Conservation (phyloP, 2,329 filamentous ascomycete genomes). For the Microdochium paspali region DNA sequence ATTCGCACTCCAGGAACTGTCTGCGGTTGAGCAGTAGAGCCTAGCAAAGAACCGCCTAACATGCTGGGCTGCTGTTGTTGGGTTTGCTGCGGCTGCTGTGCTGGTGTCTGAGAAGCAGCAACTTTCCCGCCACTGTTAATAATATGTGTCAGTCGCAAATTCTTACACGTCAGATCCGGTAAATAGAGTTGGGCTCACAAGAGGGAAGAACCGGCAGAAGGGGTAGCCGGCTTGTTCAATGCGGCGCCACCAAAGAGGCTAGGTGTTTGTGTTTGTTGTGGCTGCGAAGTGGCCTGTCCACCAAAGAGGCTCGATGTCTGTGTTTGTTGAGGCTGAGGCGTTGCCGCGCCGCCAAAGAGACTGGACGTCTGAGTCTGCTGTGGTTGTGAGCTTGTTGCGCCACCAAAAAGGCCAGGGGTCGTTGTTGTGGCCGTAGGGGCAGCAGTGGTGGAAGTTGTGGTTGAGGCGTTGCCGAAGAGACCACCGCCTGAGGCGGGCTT, state of each 20-base stretch:
- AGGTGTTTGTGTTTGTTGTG: not conserved
- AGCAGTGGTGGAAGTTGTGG: conserved; percentile 5
- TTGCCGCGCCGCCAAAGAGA: conserved; percentile 6
- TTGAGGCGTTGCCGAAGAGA: conserved; percentile 13
- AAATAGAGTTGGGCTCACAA: too few relatives aligned
- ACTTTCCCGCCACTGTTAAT: conserved; percentile 9
- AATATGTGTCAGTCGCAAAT: too few relatives aligned
- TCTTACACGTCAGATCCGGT: too few relatives aligned
- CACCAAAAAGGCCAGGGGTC: conserved; percentile 6
- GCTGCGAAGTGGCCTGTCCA: conserved; percentile 1
- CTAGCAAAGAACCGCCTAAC: conserved; percentile 24
- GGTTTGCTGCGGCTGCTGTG: conserved; percentile 7
- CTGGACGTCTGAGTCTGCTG: conserved; percentile 1
- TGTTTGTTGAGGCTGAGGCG: conserved; percentile 6
- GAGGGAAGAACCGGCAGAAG: conserved; percentile 9
- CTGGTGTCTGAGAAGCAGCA: conserved; percentile 10
- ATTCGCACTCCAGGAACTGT: conserved; percentile 66
- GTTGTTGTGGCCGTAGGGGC: not conserved
- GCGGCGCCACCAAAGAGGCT: conserved; percentile 2
- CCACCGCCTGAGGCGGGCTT: conserved; percentile 8
- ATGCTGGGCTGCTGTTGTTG: conserved; percentile 12
- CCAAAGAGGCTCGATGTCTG: conserved; percentile 5
- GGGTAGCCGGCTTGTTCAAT: not conserved
- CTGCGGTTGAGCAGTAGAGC: conserved; percentile 40
- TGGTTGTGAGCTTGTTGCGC: conserved; percentile 1